phyloP scores from a whole-genome alignment of 129 eudicot species.

The Flaveria sonorensis region DNA sequence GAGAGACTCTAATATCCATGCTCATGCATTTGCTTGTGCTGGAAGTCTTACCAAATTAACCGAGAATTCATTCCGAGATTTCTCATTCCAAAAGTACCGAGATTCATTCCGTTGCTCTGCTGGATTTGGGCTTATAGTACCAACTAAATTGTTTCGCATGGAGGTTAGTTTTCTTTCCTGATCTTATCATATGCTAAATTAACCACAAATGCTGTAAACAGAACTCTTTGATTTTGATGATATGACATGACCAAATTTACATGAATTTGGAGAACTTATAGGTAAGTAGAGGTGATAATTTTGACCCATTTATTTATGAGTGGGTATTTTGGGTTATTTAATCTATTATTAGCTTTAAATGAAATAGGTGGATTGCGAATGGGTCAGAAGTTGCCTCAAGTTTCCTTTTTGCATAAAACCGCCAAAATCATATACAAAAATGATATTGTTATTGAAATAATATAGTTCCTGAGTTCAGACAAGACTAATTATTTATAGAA shows the following conservation, averaged over 20 bases:
- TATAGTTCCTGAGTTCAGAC: not conserved
- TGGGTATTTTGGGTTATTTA: not conserved
- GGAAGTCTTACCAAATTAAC: conserved; percentile 73
- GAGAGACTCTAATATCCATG: conserved; percentile 79
- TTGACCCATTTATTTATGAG: not conserved
- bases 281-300: not conserved
- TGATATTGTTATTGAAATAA: not conserved
- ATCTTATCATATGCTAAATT: not conserved
- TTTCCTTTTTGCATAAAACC: not conserved
- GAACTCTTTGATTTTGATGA: not conserved
- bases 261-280: not conserved
- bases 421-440: not conserved
- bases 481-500: not conserved
- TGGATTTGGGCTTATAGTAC: conserved; percentile 76
- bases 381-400: not conserved
- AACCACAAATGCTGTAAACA: not conserved
- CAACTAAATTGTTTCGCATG: conserved; percentile 84
- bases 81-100: conserved; percentile 55
- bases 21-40: conserved; percentile 70
- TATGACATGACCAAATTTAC: not conserved
- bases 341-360: not conserved
- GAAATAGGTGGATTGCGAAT: not conserved
- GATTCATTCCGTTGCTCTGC: conserved; percentile 72
- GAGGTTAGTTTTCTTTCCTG: conserved; percentile 56
- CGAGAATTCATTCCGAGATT: conserved; percentile 55